These are phyloP conservation scores for Acorus gramineus DNA, from an alignment of 106 monocot species.

Conservation along the genomic window DNA sequence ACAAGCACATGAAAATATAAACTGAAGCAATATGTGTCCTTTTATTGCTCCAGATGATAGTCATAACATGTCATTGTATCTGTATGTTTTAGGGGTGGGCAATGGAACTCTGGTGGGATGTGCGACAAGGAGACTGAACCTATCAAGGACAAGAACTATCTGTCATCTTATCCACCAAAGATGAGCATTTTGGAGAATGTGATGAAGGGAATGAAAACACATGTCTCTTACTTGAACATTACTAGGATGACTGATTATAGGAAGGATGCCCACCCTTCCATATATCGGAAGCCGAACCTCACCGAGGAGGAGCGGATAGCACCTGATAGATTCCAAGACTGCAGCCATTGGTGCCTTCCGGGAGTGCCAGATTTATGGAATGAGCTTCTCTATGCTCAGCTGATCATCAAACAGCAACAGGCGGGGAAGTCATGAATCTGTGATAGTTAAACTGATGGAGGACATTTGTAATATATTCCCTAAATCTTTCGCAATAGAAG, in stretches of 20 bases:
- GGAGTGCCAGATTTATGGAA: slow-evolving; percentile 62
- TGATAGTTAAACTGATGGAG: too few species aligned
- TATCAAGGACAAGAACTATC: slow-evolving; percentile 14
- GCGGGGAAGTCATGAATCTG: too few species aligned
- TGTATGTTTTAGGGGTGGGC: slow-evolving; percentile 33
- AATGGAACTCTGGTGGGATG: slow-evolving; percentile 38
- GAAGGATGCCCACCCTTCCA: slow-evolving; percentile 44
- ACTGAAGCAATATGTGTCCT: background rate
- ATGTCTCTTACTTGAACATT: slow-evolving; percentile 28
- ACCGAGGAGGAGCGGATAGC: background rate
- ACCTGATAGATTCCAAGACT: slow-evolving; percentile 21
- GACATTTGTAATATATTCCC: too few species aligned
- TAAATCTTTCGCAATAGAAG: too few species aligned
- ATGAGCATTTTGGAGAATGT: slow-evolving; percentile 18
- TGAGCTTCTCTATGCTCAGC: slow-evolving; percentile 28
- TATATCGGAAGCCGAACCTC: slow-evolving; percentile 10
- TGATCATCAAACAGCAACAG: too few species aligned
- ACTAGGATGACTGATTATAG: slow-evolving; percentile 51
- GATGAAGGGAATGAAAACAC: slow-evolving; percentile 19
- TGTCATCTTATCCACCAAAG: slow-evolving; percentile 21
- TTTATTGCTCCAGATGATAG: too few species aligned
- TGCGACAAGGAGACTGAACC: slow-evolving; percentile 35
- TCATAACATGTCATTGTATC: background rate
- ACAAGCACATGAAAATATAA: background rate
- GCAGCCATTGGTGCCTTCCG: slow-evolving; percentile 65